Evolutionary conservation across 306 rosid genomes (phyloP).

Genomic region (Dalbergia cultrata): DNA sequence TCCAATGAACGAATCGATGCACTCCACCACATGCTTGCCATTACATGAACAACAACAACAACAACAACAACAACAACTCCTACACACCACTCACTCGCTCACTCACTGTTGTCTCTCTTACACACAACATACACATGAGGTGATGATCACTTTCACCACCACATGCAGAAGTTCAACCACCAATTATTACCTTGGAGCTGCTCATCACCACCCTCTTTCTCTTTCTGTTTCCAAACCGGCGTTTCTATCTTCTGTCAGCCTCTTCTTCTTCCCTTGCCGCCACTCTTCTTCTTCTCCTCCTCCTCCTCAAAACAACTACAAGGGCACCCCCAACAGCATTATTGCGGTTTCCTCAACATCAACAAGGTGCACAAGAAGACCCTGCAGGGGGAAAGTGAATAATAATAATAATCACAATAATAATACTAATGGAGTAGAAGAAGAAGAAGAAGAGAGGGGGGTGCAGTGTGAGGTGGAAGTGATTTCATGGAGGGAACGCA

Average conservation of each 20-base stretch:
- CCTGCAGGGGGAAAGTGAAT: conserved; percentile 33
- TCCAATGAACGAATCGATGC: not conserved
- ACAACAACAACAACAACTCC: not conserved
- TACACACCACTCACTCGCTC: not conserved
- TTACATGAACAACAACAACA: not conserved
- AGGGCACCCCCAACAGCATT: conserved; percentile 30
- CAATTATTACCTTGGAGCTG: conserved; percentile 39
- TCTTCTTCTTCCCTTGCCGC: conserved; percentile 28
- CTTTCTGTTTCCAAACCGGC: conserved; percentile 36
- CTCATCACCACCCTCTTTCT: conserved; percentile 32
- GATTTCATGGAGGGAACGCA: conserved; percentile 88
- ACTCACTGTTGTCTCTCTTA: not conserved
- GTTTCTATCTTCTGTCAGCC: conserved; percentile 42
- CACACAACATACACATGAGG: conserved; percentile 29
- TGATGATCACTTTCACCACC: conserved; percentile 42
- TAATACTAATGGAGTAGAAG: not conserved
- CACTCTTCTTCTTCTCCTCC: not conserved
- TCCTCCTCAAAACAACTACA: not conserved
- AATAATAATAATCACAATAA: not conserved
- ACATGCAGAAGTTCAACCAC: conserved; percentile 57
- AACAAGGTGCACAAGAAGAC: not conserved
- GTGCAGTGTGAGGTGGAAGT: conserved; percentile 84
- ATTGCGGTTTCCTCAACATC: conserved; percentile 50
- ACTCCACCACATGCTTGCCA: not conserved
- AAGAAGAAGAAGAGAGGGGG: conserved; percentile 50